Percentiles rank a stretch among this genome's conserved stretches.
Evolutionary conservation across 352 stramenopile species (phyloP).

Genomic region (Pythium scleroteichum): DNA sequence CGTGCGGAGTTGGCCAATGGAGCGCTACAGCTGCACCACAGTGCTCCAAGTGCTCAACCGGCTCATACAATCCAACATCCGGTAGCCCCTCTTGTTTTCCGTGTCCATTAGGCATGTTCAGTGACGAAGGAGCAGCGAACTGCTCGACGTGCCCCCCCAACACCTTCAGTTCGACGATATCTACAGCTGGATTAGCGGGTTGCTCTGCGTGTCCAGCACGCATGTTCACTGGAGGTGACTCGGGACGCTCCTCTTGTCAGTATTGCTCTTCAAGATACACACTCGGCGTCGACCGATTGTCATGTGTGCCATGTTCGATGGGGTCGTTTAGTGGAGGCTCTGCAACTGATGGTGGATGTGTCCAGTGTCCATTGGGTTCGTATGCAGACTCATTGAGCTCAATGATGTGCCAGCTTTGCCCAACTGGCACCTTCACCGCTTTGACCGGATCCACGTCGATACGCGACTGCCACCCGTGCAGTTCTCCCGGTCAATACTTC

Average conservation of each 20-base stretch:
- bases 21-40: conserved; percentile 33
- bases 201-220: conserved; percentile 40
- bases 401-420: conserved; percentile 11
- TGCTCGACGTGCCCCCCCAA: conserved; percentile 56
- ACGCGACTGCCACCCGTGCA: conserved; percentile 41
- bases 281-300: background rate
- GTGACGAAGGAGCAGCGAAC: conserved; percentile 28
- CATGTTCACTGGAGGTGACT: conserved; percentile 35
- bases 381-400: conserved; percentile 28
- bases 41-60: conserved; percentile 45
- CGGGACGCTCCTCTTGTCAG: conserved; percentile 27
- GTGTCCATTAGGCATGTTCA: conserved; percentile 66
- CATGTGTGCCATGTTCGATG: conserved; percentile 40
- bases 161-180: conserved; percentile 39
- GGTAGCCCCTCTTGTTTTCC: conserved; percentile 44
- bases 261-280: conserved; percentile 8
- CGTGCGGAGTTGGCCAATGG: conserved; percentile 46
- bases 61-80: conserved; percentile 45
- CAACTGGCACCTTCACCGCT: conserved; percentile 34
- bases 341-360: conserved; percentile 37
- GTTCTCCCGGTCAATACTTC: conserved; percentile 28
- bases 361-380: conserved; percentile 42
- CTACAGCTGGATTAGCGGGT: conserved; percentile 16
- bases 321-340: conserved; percentile 37
- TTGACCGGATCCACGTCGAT: conserved; percentile 24